Base-by-base conservation (phyloP, 768 basidiomycete genomes). In the Holtermanniella nyarrowii region DNA sequence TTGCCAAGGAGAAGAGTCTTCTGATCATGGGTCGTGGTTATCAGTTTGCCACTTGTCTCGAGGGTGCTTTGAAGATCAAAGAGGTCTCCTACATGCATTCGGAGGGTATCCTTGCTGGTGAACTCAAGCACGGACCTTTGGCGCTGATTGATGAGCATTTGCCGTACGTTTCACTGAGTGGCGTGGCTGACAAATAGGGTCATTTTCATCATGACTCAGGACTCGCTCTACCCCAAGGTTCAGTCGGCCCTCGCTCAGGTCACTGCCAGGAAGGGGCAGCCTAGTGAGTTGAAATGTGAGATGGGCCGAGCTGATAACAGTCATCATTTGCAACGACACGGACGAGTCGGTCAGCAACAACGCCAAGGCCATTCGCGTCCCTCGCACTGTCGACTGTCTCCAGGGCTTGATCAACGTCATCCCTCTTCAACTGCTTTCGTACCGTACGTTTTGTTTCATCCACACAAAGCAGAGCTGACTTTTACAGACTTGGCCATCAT, bases 121-220 rank as follows among this genome's bases (percentile, higher is more conserved):
- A 99, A 76, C 77, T 99, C 59, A 99, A 99, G 77, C 95, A 99
- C 70, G 95, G 95, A 42, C 95, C 95, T 50, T 82, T 99, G 50
- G 95, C 95, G 49, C 76, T 99, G 60, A 86, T 99, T 64, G 95
- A 99, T 69, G 95, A 97, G 76, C 90, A 93, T 76, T 88, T 95
- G 82, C 89, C 40, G 88, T 72, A 27, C 52, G 61, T 62, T 23
- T 5, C 14, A n/a, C 48, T 14, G 27, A 31, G 25, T 22, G 46
- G 16, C 45, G 46, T 49, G 48, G 25, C 49, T 56, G 20, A 5
- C 37, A 12, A 27, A 43, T 57, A 72, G 73, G 37, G 73, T 97
- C 61, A 97, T 97, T 76, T 88, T 99, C 74, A 82, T 99, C 75
- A 99, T 99, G 95, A 99, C 95, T 24, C 85, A 87, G 59, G 95